Evolutionary conservation across 495 filamentous ascomycete genomes (phyloP), one percentile per base, ranked within the genome.

Genomic region (Copromyces sp.): DNA sequence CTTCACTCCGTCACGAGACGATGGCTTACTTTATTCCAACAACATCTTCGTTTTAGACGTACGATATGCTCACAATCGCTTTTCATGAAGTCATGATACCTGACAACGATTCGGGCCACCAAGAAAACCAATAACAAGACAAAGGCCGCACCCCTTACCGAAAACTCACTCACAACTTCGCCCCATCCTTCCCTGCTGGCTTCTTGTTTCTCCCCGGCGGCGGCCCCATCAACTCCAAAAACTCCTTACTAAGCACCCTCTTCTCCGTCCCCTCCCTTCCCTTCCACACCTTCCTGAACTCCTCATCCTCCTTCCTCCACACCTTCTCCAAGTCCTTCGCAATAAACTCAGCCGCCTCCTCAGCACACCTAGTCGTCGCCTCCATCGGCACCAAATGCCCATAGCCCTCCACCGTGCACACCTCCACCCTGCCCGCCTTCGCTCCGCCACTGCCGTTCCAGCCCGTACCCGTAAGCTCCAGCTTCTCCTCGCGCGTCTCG

Each of bases 331-430:
- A 74, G 78, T 94, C 91, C 61, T 77, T 76, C 0, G 81, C 86
- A 53, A 96, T 77, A 87, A 91, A 97, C 3, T 75, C 78, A 2
- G 84, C 88, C 5, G 87, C 87, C 47, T 88, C 84, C 69, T 88
- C 84, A 8, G 91, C 92, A 68, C 88, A 90, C 73, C 87, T 83
- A n/a, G 77, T 82, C 14, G 90, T 90, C 68, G 87, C 86, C 79
- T 97, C 93, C 86, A 96, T 91, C 2, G 95, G 92, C 68, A 98
- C 87, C 40, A 98, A 80, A 82, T 99, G 95, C 2, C 95, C 93
- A 16, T 84, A 84, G 0, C 86, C 88, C 68, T 90, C 82, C 4
- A 98, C 78, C 17, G 88, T 83, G 3, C 92, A 89, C 70, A 90
- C 81, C 68, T 86, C 83, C 0, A 97, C 94, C n/a, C 90, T 83